Base-by-base conservation (phyloP, 192 early-diverging fungal species). In the Backusella morwellensis region DNA sequence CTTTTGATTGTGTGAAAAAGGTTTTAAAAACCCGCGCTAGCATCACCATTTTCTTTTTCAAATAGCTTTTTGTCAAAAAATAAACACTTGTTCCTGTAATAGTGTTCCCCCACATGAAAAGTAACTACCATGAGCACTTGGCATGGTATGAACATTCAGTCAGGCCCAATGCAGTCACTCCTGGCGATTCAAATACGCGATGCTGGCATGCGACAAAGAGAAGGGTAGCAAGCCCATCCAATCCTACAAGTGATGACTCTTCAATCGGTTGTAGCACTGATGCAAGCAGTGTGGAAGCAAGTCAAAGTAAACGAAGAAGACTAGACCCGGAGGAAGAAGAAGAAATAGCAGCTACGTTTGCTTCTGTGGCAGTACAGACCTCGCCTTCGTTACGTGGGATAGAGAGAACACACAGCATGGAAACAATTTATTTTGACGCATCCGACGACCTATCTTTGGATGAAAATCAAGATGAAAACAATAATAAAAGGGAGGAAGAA, bases 271-370 rank as follows among this genome's bases (percentile, higher is more conserved):
- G 19, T 17, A 6, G 3, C 2, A 5, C 15, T 35, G 67, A 68
- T n/a, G 6, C 35, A 68, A 34, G 3, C 0, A n/a, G 7, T n/a
- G 7, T 34, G 14, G 6, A 19, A 34, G 2, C 34, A 35, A 15
- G 35, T 68, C 67, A 34, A 36, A 68, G 67, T n/a, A 68, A 68
- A 68, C 35, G 67, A 68, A 34, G 7, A 36, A 68, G 67, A 19
- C 5, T 68, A 36, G 67, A 68, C 34, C 19, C n/a, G 4, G 67
- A 68, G 35, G 56, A 19, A 52, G 19, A 19, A 19, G 52, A 54
- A 54, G 52, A 54, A n/a, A n/a, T 14, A 29, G 26, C 26, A 12
- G 23, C 6, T 14, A 32, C 11, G 2, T 63, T 29, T 29, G 3
- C 56, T 0, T 63, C 56, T 26, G 23, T 63, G 12, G 56, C 23